Conservation (phyloP, 2,329 filamentous ascomycete species). For the Diaporthe eres region DNA sequence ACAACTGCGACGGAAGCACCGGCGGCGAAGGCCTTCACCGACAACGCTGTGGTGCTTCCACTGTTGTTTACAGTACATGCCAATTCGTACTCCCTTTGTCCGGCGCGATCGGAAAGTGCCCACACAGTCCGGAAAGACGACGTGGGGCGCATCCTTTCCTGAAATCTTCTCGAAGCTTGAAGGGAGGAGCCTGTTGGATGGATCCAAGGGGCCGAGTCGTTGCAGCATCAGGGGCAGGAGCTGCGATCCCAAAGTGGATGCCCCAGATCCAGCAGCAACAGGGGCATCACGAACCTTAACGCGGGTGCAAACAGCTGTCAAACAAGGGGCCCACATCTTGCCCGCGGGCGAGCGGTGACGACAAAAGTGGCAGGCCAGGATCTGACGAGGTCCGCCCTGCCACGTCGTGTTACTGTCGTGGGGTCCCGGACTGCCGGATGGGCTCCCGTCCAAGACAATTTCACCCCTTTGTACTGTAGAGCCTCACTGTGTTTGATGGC, state of each 20-base stretch:
- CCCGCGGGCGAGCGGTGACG: slow-evolving; percentile 38
- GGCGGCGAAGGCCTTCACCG: slow-evolving; percentile 25
- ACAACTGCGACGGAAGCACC: slow-evolving; percentile 8
- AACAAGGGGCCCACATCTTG: slow-evolving; percentile 34
- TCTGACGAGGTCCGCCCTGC: slow-evolving; percentile 39
- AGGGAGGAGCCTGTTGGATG: slow-evolving; percentile 23
- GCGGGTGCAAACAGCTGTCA: slow-evolving; percentile 41
- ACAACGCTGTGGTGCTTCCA: slow-evolving; percentile 16
- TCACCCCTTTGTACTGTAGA: slow-evolving; percentile 28
- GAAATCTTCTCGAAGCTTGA: slow-evolving; percentile 42
- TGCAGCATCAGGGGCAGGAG: slow-evolving; percentile 32
- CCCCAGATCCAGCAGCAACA: slow-evolving; percentile 29
- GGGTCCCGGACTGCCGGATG: slow-evolving; percentile 35
- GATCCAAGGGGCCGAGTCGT: slow-evolving; percentile 32
- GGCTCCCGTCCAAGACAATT: slow-evolving; percentile 29
- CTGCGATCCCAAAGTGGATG: slow-evolving; percentile 35
- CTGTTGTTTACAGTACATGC: not conserved
- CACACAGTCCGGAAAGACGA: slow-evolving; percentile 37
- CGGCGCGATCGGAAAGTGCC: slow-evolving; percentile 34
- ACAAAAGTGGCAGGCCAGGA: slow-evolving; percentile 38
- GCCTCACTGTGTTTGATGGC: slow-evolving; percentile 31
- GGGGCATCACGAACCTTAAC: slow-evolving; percentile 32
- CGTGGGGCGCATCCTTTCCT: slow-evolving; percentile 40
- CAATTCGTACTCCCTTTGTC: slow-evolving; percentile 16
- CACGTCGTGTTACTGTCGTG: slow-evolving; percentile 38